Conservation (phyloP, 495 filamentous ascomycete species). For the Filosporella fistucella region DNA sequence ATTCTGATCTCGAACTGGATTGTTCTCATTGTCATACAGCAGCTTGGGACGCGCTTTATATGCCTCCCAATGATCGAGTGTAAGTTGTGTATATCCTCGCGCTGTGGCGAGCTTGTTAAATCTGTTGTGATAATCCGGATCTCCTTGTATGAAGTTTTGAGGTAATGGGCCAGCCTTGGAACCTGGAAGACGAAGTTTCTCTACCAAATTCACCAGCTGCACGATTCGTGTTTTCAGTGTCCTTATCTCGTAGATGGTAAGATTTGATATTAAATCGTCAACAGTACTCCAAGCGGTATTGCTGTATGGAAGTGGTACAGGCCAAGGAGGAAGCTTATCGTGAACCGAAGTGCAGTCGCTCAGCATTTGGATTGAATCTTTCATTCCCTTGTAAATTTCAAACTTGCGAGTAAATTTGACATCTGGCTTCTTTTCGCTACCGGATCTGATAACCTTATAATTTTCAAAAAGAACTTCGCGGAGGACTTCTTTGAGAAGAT, state of each 20-base stretch:
- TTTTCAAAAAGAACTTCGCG: background rate
- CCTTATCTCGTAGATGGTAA: background rate
- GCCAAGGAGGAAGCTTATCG: too few relatives aligned
- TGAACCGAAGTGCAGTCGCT: too few relatives aligned
- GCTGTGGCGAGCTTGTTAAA: background rate
- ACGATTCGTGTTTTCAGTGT: background rate
- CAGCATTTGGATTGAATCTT: too few relatives aligned
- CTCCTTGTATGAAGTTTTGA: background rate
- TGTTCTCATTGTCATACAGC: too few relatives aligned
- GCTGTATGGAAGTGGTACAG: background rate
- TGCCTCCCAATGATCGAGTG: background rate
- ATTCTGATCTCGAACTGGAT: too few relatives aligned
- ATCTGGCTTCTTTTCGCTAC: background rate
- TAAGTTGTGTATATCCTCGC: background rate
- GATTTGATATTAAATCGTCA: background rate
- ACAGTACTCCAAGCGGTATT: background rate
- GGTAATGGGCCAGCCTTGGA: background rate
- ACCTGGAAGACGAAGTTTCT: background rate
- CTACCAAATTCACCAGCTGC: background rate
- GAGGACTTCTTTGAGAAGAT: background rate
- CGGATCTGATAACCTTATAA: background rate
- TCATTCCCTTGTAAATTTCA: slow-evolving; percentile 4
- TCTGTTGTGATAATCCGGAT: background rate
- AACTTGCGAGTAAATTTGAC: background rate
- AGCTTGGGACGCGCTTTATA: too few relatives aligned